Conservation (phyloP, 345 rosid genomes). For the Kernera saxatilis region DNA sequence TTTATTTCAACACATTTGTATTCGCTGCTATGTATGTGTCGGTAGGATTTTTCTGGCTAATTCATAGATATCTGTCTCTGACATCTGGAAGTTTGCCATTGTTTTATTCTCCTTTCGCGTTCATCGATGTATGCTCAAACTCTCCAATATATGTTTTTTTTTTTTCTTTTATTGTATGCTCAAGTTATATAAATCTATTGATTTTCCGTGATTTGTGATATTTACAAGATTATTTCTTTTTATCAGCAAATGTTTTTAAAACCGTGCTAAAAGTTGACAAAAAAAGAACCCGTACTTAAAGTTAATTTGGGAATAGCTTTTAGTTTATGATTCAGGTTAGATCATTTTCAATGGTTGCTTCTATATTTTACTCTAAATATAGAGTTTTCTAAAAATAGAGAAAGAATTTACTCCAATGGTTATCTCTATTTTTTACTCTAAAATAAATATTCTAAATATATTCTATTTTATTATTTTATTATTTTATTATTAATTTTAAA, state of each 20-base stretch:
- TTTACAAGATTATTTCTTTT: not conserved
- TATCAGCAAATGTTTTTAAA: not conserved
- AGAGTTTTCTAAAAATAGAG: too few relatives aligned
- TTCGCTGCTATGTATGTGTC: conserved; percentile 4
- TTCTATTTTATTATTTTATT: too few relatives aligned
- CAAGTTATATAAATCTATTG: not conserved
- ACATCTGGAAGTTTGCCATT: conserved; percentile 27
- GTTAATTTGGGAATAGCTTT: too few relatives aligned
- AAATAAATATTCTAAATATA: too few relatives aligned
- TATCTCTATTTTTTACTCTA: too few relatives aligned
- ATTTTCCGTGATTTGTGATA: not conserved
- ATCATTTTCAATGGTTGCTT: too few relatives aligned
- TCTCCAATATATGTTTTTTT: not conserved
- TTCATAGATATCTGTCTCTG: conserved; percentile 22
- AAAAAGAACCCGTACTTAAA: too few relatives aligned
- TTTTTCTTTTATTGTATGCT: not conserved
- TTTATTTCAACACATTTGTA: not conserved
- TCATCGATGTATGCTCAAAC: conserved; percentile 8
- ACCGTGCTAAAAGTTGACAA: not conserved
- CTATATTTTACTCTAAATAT: too few relatives aligned
- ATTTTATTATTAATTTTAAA: too few relatives aligned
- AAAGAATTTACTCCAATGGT: too few relatives aligned
- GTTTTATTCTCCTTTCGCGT: conserved; percentile 24
- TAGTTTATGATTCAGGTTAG: too few relatives aligned
- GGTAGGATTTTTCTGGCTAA: not conserved